Evolutionary conservation across 768 basidiomycete species (phyloP), one percentile per base, ranked within the genome.

Genomic region (Cystofilobasidium ferigula): DNA sequence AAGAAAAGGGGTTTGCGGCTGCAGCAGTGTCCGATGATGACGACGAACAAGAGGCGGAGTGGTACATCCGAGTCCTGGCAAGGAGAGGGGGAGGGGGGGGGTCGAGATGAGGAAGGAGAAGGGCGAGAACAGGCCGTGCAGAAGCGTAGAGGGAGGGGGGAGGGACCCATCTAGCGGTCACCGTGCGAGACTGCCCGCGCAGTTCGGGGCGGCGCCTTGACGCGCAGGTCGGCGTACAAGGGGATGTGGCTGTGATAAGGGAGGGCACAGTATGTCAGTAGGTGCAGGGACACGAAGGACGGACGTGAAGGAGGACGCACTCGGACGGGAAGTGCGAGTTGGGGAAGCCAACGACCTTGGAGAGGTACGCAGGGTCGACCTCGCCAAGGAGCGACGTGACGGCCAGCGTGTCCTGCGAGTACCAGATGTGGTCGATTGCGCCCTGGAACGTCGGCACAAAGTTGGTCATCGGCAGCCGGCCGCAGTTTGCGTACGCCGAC

Each of bases 321-420:
- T 97, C 93, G 67, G 91, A 93, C 28, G 94, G 91, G 81, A 92
- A 95, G 74, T 97, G 90, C 1, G 85, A 83, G 76, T 97, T 93
- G 34, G 95, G 95, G 81, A 98, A 98, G 42, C 95, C 95, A 53
- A 97, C 94, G 22, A 84, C 84, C 78, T 89, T 89, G 70, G 86
- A 84, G 74, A 97, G 74, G 79, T 99, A 99, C 30, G 74, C 74
- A 71, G 80, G 81, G 74, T 97, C 92, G 66, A 97, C 85, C 75
- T 87, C 89, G 18, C 88, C 88, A 51, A 98, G 79, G n/a, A 94
- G 84, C 26, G 85, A 85, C 68, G 86, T 91, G 32, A 88, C 84
- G 13, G 82, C 80, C 58, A 98, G 70, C 67, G 84, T 89, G 57
- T 80, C 78, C 0, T 84, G 82, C 66, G 86, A 83, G 76, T 89